Percentiles rank a stretch among this genome's conserved stretches.
These are phyloP conservation scores for Linaria vulgaris DNA, from an alignment of 257 asterid species.

Conservation along the genomic window DNA sequence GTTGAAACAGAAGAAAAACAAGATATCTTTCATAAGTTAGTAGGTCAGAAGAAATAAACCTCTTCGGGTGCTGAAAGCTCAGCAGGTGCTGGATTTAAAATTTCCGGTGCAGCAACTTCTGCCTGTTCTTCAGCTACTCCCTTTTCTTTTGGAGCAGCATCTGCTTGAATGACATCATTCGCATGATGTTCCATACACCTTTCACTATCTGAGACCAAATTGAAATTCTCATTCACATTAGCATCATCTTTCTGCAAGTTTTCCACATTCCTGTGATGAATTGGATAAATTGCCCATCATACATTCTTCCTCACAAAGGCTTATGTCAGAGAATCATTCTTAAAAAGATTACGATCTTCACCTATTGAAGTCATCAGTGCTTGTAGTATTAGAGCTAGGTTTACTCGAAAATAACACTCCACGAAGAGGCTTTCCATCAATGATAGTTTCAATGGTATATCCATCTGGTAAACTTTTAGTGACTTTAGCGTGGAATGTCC, in stretches of 20 bases:
- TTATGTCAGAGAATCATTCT: constrained; percentile 11
- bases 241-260: constrained; percentile 32
- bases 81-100: constrained; percentile 39
- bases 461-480: constrained; percentile 62
- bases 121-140: constrained; percentile 34
- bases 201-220: constrained; percentile 38
- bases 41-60: constrained; percentile 41
- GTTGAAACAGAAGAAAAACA: constrained; percentile 9
- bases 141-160: constrained; percentile 35
- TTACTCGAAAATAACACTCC: constrained; percentile 75
- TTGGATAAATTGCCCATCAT: constrained; percentile 9
- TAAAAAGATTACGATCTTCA: constrained; percentile 29
- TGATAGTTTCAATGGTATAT: constrained; percentile 75
- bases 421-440: constrained; percentile 82
- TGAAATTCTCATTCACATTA: constrained; percentile 37
- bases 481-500: constrained; percentile 81
- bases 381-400: constrained; percentile 42
- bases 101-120: constrained; percentile 48
- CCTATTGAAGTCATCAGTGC: constrained; percentile 48
- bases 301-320: not conserved
- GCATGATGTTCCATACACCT: constrained; percentile 36
- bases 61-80: constrained; percentile 43
- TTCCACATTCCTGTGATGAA: constrained; percentile 49
- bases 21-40: not conserved
- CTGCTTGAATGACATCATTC: constrained; percentile 40